Percentiles rank a stretch among this genome's conserved stretches.
These are phyloP conservation scores for Saksenaea oblongispora DNA, from an alignment of 371 early-diverging fungal species.

Conservation along the genomic window DNA sequence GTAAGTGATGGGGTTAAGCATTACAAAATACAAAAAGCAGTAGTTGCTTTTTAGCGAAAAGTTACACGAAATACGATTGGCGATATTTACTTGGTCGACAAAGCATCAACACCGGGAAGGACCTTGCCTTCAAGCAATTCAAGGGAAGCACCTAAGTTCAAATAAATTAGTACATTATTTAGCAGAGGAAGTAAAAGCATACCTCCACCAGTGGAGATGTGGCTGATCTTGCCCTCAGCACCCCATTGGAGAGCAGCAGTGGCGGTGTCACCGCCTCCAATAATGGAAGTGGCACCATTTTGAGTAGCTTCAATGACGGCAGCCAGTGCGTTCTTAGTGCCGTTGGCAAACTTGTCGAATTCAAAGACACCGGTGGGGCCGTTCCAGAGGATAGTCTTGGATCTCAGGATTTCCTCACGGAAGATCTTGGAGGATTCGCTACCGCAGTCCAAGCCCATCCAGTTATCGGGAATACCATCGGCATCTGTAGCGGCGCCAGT, in stretches of 20 bases:
- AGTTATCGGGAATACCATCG: conserved; percentile 89
- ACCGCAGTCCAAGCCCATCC: conserved; percentile 95
- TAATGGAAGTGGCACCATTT: conserved; percentile 71
- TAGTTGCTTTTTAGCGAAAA: no score
- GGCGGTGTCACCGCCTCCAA: conserved; percentile 97
- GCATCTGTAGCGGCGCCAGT: conserved; percentile 85
- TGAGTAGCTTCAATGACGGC: conserved; percentile 86
- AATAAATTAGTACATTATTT: background rate
- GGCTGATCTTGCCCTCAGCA: conserved; percentile 86
- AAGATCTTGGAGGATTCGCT: conserved; percentile 78
- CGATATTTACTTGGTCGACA: conserved; percentile 59
- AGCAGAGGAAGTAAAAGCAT: background rate
- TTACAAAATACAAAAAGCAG: background rate
- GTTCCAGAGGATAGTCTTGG: conserved; percentile 99
- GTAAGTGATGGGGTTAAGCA: no score
- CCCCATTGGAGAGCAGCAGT: conserved; percentile 94
- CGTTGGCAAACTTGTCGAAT: conserved; percentile 88
- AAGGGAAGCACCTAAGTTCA: conserved; percentile 81
- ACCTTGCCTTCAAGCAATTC: conserved; percentile 94
- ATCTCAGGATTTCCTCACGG: conserved; percentile 65
- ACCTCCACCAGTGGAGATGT: conserved; percentile 97
- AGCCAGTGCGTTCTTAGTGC: conserved; percentile 86
- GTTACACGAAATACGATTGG: background rate
- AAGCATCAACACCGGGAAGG: conserved; percentile 90
- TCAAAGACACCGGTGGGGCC: conserved; percentile 99